Conservation (phyloP, 768 basidiomycete genomes). For the Lepiota brunneoincarnata region DNA sequence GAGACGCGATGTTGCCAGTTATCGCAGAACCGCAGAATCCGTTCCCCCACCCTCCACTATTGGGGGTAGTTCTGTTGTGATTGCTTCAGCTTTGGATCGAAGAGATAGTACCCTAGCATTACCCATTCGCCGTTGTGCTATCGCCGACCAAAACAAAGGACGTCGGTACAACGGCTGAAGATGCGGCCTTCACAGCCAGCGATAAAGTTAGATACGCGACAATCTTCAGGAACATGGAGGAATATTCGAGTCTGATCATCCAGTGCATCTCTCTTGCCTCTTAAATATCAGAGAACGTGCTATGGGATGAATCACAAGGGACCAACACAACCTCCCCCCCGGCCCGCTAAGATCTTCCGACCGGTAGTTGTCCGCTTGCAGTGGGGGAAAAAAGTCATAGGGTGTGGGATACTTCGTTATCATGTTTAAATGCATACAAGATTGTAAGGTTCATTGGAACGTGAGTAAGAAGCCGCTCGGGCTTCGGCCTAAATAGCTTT, state of each 20-base stretch:
- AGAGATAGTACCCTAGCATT: neutral
- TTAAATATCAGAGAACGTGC: no score
- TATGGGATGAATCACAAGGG: no score
- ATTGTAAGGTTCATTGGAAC: no score
- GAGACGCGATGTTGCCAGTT: slow-evolving; percentile 28
- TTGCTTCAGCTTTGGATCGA: neutral
- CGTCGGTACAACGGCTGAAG: slow-evolving; percentile 17
- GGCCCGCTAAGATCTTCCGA: no score
- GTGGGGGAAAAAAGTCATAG: no score
- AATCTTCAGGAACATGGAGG: neutral
- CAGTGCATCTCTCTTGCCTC: neutral
- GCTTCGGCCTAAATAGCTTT: neutral
- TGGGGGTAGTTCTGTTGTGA: slow-evolving; percentile 25
- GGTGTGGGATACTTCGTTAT: no score
- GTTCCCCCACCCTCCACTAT: slow-evolving; percentile 41
- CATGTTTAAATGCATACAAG: no score
- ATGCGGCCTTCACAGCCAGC: neutral
- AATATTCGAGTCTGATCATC: neutral
- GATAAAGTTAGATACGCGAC: neutral
- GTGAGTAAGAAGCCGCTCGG: neutral
- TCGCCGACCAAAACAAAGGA: slow-evolving; percentile 40
- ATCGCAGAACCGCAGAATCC: slow-evolving; percentile 35
- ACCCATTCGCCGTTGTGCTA: slow-evolving; percentile 39
- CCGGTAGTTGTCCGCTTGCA: no score
- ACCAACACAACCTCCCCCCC: no score